Evolutionary conservation across 2,329 filamentous ascomycete genomes (phyloP).

Genomic region (Ophiostoma novo-ulmi): DNA sequence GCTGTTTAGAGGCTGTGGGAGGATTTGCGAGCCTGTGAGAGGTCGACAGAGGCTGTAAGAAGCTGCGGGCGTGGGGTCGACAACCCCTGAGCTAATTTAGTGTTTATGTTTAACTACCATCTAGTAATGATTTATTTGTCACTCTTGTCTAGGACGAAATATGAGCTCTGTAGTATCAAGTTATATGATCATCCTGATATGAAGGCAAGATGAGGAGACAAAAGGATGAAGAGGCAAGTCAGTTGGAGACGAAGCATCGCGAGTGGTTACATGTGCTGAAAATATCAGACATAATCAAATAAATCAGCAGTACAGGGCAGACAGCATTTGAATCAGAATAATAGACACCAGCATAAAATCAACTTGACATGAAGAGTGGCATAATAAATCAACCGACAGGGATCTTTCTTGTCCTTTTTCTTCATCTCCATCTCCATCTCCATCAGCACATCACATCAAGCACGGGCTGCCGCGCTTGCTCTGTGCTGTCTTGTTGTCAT

Average conservation of each 20-base stretch:
- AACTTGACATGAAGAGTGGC: neutral
- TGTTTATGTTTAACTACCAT: neutral
- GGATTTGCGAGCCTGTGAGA: neutral
- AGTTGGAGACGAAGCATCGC: neutral
- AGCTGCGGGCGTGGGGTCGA: slow-evolving; percentile 5
- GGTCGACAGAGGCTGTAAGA: neutral
- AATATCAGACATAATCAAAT: too few relatives aligned
- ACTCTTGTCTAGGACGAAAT: too few relatives aligned
- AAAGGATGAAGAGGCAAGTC: neutral
- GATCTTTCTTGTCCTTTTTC: neutral
- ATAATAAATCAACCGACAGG: neutral
- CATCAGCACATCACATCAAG: neutral
- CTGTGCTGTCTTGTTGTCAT: neutral
- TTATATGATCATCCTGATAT: neutral
- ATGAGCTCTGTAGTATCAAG: neutral
- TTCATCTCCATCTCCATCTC: neutral
- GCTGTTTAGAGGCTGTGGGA: neutral
- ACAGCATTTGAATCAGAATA: too few relatives aligned
- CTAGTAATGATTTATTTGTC: neutral
- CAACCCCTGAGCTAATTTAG: slow-evolving; percentile 14
- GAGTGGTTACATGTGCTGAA: too few relatives aligned
- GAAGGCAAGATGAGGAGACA: neutral
- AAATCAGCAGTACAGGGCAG: too few relatives aligned
- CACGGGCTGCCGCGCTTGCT: slow-evolving; percentile 11
- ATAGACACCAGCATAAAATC: too few relatives aligned